Base-by-base conservation (phyloP, 2,329 filamentous ascomycete genomes). In the Amphichorda felina region DNA sequence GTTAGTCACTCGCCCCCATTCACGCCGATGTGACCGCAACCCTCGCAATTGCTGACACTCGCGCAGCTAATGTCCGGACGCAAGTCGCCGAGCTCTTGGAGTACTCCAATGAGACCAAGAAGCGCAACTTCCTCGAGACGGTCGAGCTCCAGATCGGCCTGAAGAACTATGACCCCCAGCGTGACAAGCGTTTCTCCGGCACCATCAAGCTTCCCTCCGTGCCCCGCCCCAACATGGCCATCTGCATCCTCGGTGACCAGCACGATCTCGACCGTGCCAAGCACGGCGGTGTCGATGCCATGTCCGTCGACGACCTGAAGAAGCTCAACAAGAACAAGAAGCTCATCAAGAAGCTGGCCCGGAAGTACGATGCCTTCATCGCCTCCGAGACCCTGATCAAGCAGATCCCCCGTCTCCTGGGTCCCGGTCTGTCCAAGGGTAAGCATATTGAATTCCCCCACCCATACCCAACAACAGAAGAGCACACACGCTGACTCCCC, bases 241-340 rank as follows among this genome's bases (percentile, higher is more conserved):
- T 93, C 72, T 93, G 82, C 70, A 77, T 77, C 55, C 64, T 77
- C 41, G 72, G 72, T 72, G 72, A 77, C 67, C 72, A 76, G 81
- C 89, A 96, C 77, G 91, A 98, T 78, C 93, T 98, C 62, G 91
- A 98, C 67, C 88, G 91, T 78, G 89, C 91, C 62, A 98, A 98
- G 82, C 91, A 98, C 77, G 84, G 87, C 60, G 89, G 87, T 65
- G 79, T 96, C 54, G 91, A 98, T 63, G 87, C 89, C 72, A 96
- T 96, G 91, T 94, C 85, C 59, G 70, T 85, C 50, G 91, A 98
- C 59, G 91, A 98, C 70, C 72, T 98, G 72, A 98, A 98, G 85
- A 98, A 98, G 83, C 86, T 98, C 54, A 98, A 98, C 83, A 98
- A 98, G 86, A 98, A 98, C 86, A 96, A 98, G 85, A 98, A 98